These are phyloP conservation scores for Suillus discolor DNA, from an alignment of 768 basidiomycete species.

Conservation along the genomic window DNA sequence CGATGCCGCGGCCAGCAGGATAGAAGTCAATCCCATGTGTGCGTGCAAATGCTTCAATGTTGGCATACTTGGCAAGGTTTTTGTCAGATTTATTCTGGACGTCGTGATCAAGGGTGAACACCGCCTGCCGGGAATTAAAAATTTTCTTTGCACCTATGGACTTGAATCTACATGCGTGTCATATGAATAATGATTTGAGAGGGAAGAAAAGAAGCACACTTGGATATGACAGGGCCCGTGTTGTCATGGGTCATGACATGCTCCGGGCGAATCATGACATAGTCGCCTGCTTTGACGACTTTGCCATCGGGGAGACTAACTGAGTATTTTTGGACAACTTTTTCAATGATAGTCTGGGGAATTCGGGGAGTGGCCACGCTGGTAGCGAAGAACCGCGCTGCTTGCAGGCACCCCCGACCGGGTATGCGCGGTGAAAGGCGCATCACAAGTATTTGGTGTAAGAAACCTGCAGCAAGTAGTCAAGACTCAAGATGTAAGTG, in stretches of 20 bases:
- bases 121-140: slow-evolving; percentile 78
- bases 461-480: neutral
- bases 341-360: slow-evolving; percentile 93
- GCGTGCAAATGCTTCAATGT: slow-evolving; percentile 89
- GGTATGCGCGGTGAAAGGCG: slow-evolving; percentile 2
- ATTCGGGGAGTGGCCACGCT: slow-evolving; percentile 31
- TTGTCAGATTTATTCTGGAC: slow-evolving; percentile 93
- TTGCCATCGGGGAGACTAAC: slow-evolving; percentile 84
- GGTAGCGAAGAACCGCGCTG: slow-evolving; percentile 36
- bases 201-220: slow-evolving; percentile 52
- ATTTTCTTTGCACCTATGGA: slow-evolving; percentile 90
- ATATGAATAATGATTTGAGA: slow-evolving; percentile 6
- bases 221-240: slow-evolving; percentile 96
- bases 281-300: slow-evolving; percentile 91
- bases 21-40: slow-evolving; percentile 90
- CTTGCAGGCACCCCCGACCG: neutral
- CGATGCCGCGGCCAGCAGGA: slow-evolving; percentile 96
- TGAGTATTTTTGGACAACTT: slow-evolving; percentile 96
- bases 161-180: slow-evolving; percentile 66
- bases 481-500: neutral
- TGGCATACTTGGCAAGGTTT: slow-evolving; percentile 90
- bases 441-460: neutral
- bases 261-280: slow-evolving; percentile 98
- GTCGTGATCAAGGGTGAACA: slow-evolving; percentile 98
- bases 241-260: slow-evolving; percentile 99